phyloP scores from a whole-genome alignment of 2,329 filamentous ascomycete genomes.

The Dactylellina sp. region DNA sequence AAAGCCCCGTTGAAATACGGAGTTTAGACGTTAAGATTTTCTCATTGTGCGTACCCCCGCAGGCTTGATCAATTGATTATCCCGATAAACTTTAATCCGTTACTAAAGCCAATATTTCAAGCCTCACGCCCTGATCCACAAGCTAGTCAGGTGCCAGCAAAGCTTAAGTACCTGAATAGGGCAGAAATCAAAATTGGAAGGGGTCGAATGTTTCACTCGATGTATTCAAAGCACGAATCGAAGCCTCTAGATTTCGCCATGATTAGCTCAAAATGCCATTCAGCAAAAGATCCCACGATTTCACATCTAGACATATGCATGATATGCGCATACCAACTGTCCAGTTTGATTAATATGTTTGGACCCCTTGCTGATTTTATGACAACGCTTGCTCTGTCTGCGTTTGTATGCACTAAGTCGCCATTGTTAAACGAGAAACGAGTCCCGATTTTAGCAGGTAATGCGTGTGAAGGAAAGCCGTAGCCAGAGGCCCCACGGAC shows the following conservation, averaged over 20 bases:
- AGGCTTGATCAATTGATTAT: slow-evolving; percentile 21
- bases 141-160: background rate
- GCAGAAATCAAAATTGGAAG: slow-evolving; percentile 35
- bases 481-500: slow-evolving; percentile 16
- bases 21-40: slow-evolving; percentile 38
- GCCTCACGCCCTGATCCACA: background rate
- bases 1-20: slow-evolving; percentile 30
- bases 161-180: slow-evolving; percentile 1
- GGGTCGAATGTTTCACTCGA: slow-evolving; percentile 3
- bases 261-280: slow-evolving; percentile 5
- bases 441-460: slow-evolving; percentile 15
- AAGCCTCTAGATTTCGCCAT: slow-evolving; percentile 14
- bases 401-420: slow-evolving; percentile 5
- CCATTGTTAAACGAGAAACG: slow-evolving; percentile 2
- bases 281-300: slow-evolving; percentile 11
- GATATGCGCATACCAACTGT: slow-evolving; percentile 33
- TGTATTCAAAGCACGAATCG: slow-evolving; percentile 15
- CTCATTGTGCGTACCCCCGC: slow-evolving; percentile 13
- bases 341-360: slow-evolving; percentile 17
- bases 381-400: background rate
- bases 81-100: background rate
- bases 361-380: slow-evolving; percentile 31
- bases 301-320: slow-evolving; percentile 21
- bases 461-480: slow-evolving; percentile 25
- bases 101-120: slow-evolving; percentile 1